phyloP scores from a whole-genome alignment of 257 asterid genomes.

The Forsythia suspensa region DNA sequence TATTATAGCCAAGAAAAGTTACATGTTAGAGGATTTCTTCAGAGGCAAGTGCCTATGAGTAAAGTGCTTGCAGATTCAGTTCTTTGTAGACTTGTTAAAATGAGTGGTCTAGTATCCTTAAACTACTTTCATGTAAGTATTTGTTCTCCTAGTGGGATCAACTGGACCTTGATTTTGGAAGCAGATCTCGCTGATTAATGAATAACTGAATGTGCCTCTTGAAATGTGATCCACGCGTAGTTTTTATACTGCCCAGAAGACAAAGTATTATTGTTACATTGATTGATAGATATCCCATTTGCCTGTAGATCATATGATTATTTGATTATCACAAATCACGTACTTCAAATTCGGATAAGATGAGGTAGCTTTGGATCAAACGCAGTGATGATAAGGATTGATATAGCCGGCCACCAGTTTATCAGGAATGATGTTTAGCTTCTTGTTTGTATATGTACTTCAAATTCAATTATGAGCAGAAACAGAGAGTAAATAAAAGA shows the following conservation, averaged over 20 bases:
- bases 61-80: not conserved
- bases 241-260: not conserved
- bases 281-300: not conserved
- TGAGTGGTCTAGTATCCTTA: slow-evolving; percentile 9
- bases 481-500: not conserved
- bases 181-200: slow-evolving; percentile 1
- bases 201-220: slow-evolving; percentile 6
- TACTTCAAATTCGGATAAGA: not conserved
- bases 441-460: not conserved
- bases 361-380: not conserved
- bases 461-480: not conserved
- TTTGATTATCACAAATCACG: not conserved
- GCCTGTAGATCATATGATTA: not conserved
- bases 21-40: slow-evolving; percentile 67
- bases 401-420: not conserved
- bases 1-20: slow-evolving; percentile 72
- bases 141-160: not conserved
- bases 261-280: not conserved
- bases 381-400: not conserved
- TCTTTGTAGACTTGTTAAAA: slow-evolving; percentile 7
- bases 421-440: not conserved
- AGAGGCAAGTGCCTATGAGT: slow-evolving; percentile 46
- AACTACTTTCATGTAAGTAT: slow-evolving; percentile 6
- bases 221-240: not conserved
- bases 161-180: not conserved